Base-by-base conservation (phyloP, 2,329 filamentous ascomycete genomes). In the Amesomyces nigricolor region DNA sequence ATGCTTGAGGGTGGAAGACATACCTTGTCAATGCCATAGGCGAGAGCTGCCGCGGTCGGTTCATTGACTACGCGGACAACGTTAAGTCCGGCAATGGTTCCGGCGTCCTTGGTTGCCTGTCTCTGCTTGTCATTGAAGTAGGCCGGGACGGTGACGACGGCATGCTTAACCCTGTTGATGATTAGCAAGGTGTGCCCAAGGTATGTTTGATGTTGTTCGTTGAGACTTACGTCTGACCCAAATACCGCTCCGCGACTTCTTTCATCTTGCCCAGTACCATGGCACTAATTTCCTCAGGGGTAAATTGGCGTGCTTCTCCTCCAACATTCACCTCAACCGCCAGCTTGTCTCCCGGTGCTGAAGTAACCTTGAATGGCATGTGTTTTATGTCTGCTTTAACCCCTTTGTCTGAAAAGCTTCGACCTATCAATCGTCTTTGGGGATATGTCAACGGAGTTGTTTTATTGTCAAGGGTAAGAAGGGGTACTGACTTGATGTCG, bases 101-200 rank as follows among this genome's bases (percentile, higher is more conserved):
- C 91, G 66, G 91, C 91, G 70, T 96, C 91, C 82, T 96, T 96
- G 75, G 91, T 96, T 58, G 91, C 91, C 76, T 95, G 90, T 77
- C 91, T 83, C 80, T 96, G 91, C 76, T 90, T 91, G 79, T 96
- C 91, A 78, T 95, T 96, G 88, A 96, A 96, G 80, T 96, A 96
- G 75, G 91, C 89, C 65, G 91, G 91, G 64, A 96, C 91, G 58
- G 91, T 96, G 63, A 96, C 89, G 68, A 96, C 88, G 67, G 88
- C 88, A 79, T 91, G 87, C 70, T 85, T 89, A 61, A 91, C 86
- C 9, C 61, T 64, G 22, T 39, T 5, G 37, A 19, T 38, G 16
- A 19, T 42, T 6, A 46, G 43, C 7, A 53, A 19, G 13, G 22
- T 26, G 22, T 26, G 22, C 22, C 22, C 22, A n/a, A 5, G 26